phyloP scores from a whole-genome alignment of 2,329 filamentous ascomycete species.

The Alternaria tenuissima region DNA sequence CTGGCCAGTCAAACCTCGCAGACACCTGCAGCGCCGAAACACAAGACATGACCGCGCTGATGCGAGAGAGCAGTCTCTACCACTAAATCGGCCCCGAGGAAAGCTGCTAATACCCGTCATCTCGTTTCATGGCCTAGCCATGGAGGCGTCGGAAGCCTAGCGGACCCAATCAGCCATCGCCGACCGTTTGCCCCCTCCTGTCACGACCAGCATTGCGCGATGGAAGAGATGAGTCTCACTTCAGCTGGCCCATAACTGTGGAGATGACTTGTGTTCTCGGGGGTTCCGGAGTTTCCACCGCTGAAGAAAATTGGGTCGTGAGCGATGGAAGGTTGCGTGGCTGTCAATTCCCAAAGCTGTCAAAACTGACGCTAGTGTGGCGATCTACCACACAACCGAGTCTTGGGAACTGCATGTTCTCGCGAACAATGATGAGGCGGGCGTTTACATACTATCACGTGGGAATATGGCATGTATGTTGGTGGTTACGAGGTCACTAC shows the following conservation, averaged over 20 bases:
- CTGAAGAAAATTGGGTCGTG: not conserved
- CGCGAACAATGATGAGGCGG: constrained; percentile 1
- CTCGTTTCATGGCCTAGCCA: constrained; percentile 28
- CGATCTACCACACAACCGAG: constrained; percentile 11
- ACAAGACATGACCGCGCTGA: constrained; percentile 23
- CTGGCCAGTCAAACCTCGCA: constrained; percentile 35
- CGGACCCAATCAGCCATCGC: constrained; percentile 34
- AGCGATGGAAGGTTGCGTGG: constrained; percentile 3
- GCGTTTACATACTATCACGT: not conserved
- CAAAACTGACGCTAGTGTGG: constrained; percentile 4
- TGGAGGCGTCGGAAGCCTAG: constrained; percentile 14
- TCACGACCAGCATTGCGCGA: constrained; percentile 26
- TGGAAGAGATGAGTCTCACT: constrained; percentile 21
- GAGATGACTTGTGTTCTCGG: not conserved
- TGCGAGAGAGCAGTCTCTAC: constrained; percentile 25
- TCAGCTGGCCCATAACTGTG: constrained; percentile 13
- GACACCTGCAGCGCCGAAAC: constrained; percentile 15
- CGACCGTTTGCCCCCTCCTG: constrained; percentile 28
- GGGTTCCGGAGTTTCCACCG: not conserved
- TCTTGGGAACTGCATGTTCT: constrained; percentile 19
- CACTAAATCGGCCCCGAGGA: constrained; percentile 24
- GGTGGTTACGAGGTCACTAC: not conserved
- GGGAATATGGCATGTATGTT: not conserved
- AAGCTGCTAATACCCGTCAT: constrained; percentile 39
- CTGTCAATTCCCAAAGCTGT: constrained; percentile 1